Percentiles rank a stretch among this genome's conserved stretches.
Evolutionary conservation across 495 filamentous ascomycete species (phyloP).

Genomic region (Xylaria sp.): DNA sequence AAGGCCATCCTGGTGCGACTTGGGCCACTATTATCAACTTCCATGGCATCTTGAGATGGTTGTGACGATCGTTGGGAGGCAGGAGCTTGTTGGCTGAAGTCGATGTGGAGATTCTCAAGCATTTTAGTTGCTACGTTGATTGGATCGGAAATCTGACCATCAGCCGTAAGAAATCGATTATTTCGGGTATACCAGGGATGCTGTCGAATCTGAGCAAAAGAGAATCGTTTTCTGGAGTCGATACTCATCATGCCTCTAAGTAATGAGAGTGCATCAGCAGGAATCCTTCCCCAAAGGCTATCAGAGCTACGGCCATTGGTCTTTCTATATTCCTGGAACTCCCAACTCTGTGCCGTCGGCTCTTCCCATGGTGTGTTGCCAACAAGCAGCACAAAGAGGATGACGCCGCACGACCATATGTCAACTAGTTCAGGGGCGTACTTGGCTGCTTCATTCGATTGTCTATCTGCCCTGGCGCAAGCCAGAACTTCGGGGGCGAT

Average conservation of each 20-base stretch:
- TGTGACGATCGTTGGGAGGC: slow-evolving; percentile 55
- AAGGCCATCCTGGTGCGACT: slow-evolving; percentile 54
- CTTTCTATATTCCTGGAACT: slow-evolving; percentile 83
- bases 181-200: slow-evolving; percentile 94
- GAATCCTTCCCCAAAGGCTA: slow-evolving; percentile 83
- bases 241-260: slow-evolving; percentile 93
- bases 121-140: slow-evolving; percentile 87
- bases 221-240: slow-evolving; percentile 77
- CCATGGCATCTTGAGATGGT: slow-evolving; percentile 57
- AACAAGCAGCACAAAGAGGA: slow-evolving; percentile 91
- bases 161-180: slow-evolving; percentile 74
- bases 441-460: slow-evolving; percentile 61
- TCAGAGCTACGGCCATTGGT: slow-evolving; percentile 82
- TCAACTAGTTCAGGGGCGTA: slow-evolving; percentile 88
- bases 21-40: slow-evolving; percentile 55
- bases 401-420: slow-evolving; percentile 97
- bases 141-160: slow-evolving; percentile 81
- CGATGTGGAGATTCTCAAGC: slow-evolving; percentile 91
- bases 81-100: slow-evolving; percentile 75
- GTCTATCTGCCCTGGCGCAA: slow-evolving; percentile 52
- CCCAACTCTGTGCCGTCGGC: slow-evolving; percentile 78
- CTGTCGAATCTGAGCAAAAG: slow-evolving; percentile 82
- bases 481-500: slow-evolving; percentile 91
- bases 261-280: slow-evolving; percentile 79
- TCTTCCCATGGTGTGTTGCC: slow-evolving; percentile 99